phyloP scores from a whole-genome alignment of 2,329 filamentous ascomycete species.

The Diaporthe citrichinensis region DNA sequence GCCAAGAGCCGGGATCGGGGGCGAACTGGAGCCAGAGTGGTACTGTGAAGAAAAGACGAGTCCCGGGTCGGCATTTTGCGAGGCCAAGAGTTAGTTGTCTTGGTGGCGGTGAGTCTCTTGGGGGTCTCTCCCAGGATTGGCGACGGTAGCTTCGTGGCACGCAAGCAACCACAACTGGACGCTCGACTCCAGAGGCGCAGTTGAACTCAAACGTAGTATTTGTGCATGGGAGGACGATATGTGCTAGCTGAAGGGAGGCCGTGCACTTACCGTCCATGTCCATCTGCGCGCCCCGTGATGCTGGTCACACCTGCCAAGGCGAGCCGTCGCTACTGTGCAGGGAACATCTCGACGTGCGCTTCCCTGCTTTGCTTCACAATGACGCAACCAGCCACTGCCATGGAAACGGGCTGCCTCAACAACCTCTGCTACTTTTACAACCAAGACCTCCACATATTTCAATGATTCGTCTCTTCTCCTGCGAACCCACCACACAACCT shows the following conservation, averaged over 20 bases:
- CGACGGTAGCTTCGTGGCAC: not conserved
- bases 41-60: too few relatives aligned
- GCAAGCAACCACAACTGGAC: not conserved
- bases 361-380: conserved; percentile 31
- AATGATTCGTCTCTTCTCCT: not conserved
- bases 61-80: too few relatives aligned
- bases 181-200: not conserved
- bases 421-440: not conserved
- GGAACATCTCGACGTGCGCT: conserved; percentile 10
- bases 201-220: not conserved
- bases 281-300: not conserved
- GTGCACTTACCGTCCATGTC: not conserved
- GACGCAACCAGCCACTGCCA: conserved; percentile 29
- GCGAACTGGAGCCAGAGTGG: too few relatives aligned
- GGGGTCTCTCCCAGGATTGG: not conserved
- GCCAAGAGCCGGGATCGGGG: too few relatives aligned
- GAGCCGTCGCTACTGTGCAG: conserved; percentile 12
- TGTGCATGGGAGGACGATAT: not conserved
- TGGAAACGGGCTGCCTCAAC: conserved; percentile 22
- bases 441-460: not conserved
- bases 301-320: conserved; percentile 30
- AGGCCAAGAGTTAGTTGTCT: too few relatives aligned
- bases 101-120: not conserved
- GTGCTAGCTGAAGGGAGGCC: not conserved
- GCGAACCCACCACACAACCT: too few relatives aligned